Evolutionary conservation across 2,329 filamentous ascomycete genomes (phyloP), one percentile per base, ranked within the genome.

Genomic region (Chaetomiaceae sp.): DNA sequence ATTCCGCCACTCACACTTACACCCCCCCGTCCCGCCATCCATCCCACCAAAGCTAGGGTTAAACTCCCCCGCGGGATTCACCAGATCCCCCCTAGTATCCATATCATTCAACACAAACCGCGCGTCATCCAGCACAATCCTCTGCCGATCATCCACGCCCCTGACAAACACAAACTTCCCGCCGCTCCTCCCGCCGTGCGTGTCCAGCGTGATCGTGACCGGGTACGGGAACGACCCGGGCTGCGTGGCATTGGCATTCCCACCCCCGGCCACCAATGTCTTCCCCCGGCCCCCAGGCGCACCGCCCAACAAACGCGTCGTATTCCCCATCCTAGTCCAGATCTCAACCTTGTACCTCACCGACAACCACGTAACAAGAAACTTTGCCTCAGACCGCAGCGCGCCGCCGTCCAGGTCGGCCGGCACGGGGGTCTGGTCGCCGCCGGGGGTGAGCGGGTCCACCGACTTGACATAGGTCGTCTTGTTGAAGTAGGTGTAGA

Each of bases 401-500:
- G 76, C 70, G 8, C 82, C 82, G 34, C 82, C 82, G 54, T 79
- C 68, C 40, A 70, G 60, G 58, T 85, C 81, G 21, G 73, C 68
- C 1, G 73, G 68, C 2, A 64, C 65, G n/a, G 70, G 64, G 25
- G 1, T 33, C 10, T n/a, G 16, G 14, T 43, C 47, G 33, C 46
- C 17, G 27, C 23, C 45, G 4, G 23, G n/a, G n/a, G n/a, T 30
- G 21, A 51, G 39, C 20, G 45, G 17, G 16, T 46, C 34, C 10
- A 76, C 70, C 14, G 81, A 83, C 59, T 83, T 82, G 55, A 95
- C 75, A 72, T 92, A 95, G 56, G 95, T 88, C 8, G 85, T 86
- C 58, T 90, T 88, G 69, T 90, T 84, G 68, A 87, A 97, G 73
- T 96, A 95, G 0, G 81, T 87, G 71, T 96, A 96, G 70, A 96